phyloP scores from a whole-genome alignment of 192 early-diverging fungal genomes.

The Coemansia sp. region DNA sequence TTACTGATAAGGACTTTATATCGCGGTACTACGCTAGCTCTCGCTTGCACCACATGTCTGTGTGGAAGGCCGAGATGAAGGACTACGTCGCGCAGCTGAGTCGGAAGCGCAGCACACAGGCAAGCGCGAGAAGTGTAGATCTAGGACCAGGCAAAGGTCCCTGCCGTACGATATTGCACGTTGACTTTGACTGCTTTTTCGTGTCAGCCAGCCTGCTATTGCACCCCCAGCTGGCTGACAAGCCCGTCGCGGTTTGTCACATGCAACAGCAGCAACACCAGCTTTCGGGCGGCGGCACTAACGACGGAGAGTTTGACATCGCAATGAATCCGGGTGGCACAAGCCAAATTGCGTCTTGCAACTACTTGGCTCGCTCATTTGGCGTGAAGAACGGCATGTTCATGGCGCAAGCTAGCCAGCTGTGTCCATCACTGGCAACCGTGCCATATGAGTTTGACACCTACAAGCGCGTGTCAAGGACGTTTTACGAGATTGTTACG shows the following conservation, averaged over 20 bases:
- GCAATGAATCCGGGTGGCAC: conserved; percentile 13
- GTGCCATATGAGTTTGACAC: conserved; percentile 81
- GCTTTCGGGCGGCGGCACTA: not conserved
- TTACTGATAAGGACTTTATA: conserved; percentile 59
- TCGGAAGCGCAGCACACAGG: not conserved
- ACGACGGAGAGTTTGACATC: not conserved
- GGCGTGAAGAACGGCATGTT: conserved; percentile 83
- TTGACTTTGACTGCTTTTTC: conserved; percentile 97
- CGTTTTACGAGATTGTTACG: conserved; percentile 73
- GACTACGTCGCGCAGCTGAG: conserved; percentile 53
- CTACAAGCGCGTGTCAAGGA: conserved; percentile 63
- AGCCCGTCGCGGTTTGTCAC: conserved; percentile 78
- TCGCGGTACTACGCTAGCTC: conserved; percentile 69
- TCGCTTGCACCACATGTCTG: conserved; percentile 75
- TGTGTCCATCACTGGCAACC: conserved; percentile 65
- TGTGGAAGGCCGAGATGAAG: conserved; percentile 83
- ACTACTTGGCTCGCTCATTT: conserved; percentile 79
- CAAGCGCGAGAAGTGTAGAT: not conserved
- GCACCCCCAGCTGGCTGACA: conserved; percentile 65
- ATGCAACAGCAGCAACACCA: conserved; percentile 33
- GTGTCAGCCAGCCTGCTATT: conserved; percentile 77
- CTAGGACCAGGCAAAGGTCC: not conserved
- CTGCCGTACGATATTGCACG: conserved; percentile 67
- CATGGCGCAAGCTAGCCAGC: conserved; percentile 66
- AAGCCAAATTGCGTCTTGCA: conserved; percentile 82